Conservation (phyloP, 2,329 filamentous ascomycete genomes). For the Torrubiella hemipterigena region DNA sequence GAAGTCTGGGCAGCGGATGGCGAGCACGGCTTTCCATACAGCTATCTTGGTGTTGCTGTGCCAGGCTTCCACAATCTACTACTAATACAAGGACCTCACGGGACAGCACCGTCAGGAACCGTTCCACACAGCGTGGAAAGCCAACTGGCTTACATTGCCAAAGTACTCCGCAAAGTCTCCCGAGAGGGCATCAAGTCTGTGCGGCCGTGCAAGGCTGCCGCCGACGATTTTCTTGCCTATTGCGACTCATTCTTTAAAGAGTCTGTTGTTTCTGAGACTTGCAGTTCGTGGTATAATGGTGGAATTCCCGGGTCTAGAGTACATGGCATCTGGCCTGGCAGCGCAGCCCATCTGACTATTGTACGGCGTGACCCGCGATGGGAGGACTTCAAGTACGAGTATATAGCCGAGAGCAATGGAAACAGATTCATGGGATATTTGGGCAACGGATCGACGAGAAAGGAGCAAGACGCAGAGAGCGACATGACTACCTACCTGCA, state of each 20-base stretch:
- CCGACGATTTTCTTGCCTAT: slow-evolving; percentile 53
- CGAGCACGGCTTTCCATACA: slow-evolving; percentile 50
- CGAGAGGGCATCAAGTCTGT: slow-evolving; percentile 47
- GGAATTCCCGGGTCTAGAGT: slow-evolving; percentile 48
- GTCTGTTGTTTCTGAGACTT: slow-evolving; percentile 48
- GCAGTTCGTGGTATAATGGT: slow-evolving; percentile 62
- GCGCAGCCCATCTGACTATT: slow-evolving; percentile 47
- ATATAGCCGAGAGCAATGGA: slow-evolving; percentile 25
- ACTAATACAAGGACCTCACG: slow-evolving; percentile 50
- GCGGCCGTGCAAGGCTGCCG: slow-evolving; percentile 40
- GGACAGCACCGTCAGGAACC: slow-evolving; percentile 48
- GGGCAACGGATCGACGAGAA: slow-evolving; percentile 49
- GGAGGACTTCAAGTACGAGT: slow-evolving; percentile 43
- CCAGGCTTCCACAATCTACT: slow-evolving; percentile 58
- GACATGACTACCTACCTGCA: slow-evolving; percentile 54
- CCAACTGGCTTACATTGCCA: slow-evolving; percentile 52
- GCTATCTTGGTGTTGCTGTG: slow-evolving; percentile 51
- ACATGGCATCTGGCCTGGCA: slow-evolving; percentile 59
- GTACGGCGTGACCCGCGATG: slow-evolving; percentile 39
- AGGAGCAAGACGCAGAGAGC: slow-evolving; percentile 35
- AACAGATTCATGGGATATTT: slow-evolving; percentile 48
- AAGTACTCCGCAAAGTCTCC: slow-evolving; percentile 53
- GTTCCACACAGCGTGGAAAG: slow-evolving; percentile 57
- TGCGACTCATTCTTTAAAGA: slow-evolving; percentile 41
- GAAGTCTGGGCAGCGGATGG: slow-evolving; percentile 44